Conservation (phyloP, 1,284 basidiomycete species). For the Ganoderma lucidum region DNA sequence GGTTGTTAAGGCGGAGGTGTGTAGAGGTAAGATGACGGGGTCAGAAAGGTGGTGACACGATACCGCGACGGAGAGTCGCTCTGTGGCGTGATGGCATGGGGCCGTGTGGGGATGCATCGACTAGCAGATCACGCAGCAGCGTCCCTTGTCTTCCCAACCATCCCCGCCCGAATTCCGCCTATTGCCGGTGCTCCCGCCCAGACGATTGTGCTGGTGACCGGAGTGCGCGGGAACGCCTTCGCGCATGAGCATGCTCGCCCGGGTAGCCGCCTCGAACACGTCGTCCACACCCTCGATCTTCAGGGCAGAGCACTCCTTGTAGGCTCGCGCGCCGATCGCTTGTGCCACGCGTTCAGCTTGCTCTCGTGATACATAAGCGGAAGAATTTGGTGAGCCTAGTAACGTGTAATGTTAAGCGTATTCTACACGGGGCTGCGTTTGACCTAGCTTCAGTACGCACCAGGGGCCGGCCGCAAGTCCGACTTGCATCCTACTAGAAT, state of each 20-base stretch:
- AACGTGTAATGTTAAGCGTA: neutral
- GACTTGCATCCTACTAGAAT: slow-evolving; percentile 89
- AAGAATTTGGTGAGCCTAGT: slow-evolving; percentile 29
- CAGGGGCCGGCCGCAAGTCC: slow-evolving; percentile 67
- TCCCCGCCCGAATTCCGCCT: slow-evolving; percentile 58
- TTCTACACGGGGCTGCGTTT: neutral
- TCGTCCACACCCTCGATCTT: slow-evolving; percentile 95
- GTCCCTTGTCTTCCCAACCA: slow-evolving; percentile 53
- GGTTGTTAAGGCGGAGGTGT: neutral
- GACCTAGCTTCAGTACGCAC: slow-evolving; percentile 18
- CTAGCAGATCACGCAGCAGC: slow-evolving; percentile 50
- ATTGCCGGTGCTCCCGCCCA: slow-evolving; percentile 45
- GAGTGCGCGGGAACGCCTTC: slow-evolving; percentile 72
- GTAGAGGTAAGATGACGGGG: neutral
- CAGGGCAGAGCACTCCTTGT: slow-evolving; percentile 93
- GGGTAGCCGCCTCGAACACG: slow-evolving; percentile 93
- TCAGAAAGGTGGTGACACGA: neutral
- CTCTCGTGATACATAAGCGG: slow-evolving; percentile 70
- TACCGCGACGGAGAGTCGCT: too few species aligned
- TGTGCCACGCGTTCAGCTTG: slow-evolving; percentile 83
- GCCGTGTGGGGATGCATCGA: neutral
- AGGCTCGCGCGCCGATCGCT: slow-evolving; percentile 87
- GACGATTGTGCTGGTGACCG: slow-evolving; percentile 29
- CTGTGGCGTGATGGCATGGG: neutral
- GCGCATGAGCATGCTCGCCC: slow-evolving; percentile 93